Conservation (phyloP, 441 rosid genomes). For the Populus hybrid region DNA sequence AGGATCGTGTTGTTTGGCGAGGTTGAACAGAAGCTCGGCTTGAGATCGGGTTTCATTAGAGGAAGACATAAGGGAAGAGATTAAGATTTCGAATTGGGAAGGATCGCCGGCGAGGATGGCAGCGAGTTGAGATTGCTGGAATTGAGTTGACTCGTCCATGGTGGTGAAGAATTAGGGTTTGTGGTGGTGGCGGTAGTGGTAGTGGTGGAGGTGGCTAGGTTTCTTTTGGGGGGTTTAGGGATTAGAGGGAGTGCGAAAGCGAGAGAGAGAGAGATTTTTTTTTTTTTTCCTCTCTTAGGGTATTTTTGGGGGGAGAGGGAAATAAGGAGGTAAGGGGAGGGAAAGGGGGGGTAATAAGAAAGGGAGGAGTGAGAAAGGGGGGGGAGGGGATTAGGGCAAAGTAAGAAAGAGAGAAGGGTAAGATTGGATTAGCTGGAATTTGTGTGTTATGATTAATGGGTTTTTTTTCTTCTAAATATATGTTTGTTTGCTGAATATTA, state of each 20-base stretch:
- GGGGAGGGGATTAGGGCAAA: conserved; percentile 20
- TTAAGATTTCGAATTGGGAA: conserved; percentile 77
- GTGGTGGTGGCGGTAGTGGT: not conserved
- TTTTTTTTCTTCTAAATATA: not conserved
- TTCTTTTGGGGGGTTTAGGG: not conserved
- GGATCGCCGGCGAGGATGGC: conserved; percentile 77
- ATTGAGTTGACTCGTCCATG: conserved; percentile 75
- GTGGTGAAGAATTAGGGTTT: not conserved
- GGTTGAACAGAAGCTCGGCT: conserved; percentile 86
- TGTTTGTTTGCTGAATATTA: not conserved
- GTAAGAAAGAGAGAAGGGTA: conserved; percentile 4
- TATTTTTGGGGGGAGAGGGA: not conserved
- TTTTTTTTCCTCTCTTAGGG: not conserved
- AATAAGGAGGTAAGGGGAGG: conserved; percentile 7
- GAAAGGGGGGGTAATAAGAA: not conserved
- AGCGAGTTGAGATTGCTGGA: conserved; percentile 82
- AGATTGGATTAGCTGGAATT: conserved; percentile 16
- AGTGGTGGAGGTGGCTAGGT: not conserved
- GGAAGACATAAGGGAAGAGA: conserved; percentile 88
- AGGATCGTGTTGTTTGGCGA: conserved; percentile 86
- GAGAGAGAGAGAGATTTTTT: not conserved
- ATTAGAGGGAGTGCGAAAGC: not conserved
- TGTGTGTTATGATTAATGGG: conserved; percentile 10
- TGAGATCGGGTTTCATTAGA: conserved; percentile 93
- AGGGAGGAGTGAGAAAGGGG: conserved; percentile 4